phyloP scores from a whole-genome alignment of 2,329 filamentous ascomycete species.

The Diplodia sapinea region DNA sequence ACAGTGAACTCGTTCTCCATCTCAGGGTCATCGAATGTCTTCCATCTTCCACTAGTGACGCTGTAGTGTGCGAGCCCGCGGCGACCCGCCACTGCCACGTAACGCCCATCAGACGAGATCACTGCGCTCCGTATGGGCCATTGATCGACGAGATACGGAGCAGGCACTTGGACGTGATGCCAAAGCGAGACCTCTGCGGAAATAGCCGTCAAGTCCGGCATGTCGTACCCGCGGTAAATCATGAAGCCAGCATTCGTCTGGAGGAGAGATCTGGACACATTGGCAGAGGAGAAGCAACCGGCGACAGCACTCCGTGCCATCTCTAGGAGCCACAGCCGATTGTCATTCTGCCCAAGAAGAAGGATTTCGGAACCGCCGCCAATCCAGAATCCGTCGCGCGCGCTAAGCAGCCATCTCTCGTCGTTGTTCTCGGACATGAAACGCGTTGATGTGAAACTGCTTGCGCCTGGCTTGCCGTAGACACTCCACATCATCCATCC shows the following conservation, averaged over 20 bases:
- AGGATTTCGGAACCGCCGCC: conserved; percentile 86
- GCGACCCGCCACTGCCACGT: conserved; percentile 93
- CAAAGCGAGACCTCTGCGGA: conserved; percentile 93
- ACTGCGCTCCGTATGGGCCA: conserved; percentile 91
- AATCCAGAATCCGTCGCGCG: conserved; percentile 82
- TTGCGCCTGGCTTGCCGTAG: conserved; percentile 87
- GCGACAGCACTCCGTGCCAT: conserved; percentile 94
- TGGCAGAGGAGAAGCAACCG: conserved; percentile 88
- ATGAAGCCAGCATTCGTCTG: conserved; percentile 88
- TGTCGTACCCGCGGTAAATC: conserved; percentile 90
- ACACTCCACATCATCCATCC: conserved; percentile 98
- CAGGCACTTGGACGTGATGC: conserved; percentile 88
- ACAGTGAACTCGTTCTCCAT: conserved; percentile 92
- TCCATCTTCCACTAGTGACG: conserved; percentile 92
- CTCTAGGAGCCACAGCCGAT: conserved; percentile 84
- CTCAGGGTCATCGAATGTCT: conserved; percentile 81
- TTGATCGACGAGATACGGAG: conserved; percentile 83
- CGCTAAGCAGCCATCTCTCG: conserved; percentile 83
- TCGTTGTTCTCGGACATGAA: conserved; percentile 68
- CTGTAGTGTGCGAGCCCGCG: conserved; percentile 95
- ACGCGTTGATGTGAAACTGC: conserved; percentile 77
- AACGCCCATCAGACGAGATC: conserved; percentile 89
- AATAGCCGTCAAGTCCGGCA: conserved; percentile 87
- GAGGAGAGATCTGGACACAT: conserved; percentile 85
- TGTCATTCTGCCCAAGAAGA: conserved; percentile 71